phyloP scores from a whole-genome alignment of 1,284 basidiomycete genomes.

The Trametes polyzona region DNA sequence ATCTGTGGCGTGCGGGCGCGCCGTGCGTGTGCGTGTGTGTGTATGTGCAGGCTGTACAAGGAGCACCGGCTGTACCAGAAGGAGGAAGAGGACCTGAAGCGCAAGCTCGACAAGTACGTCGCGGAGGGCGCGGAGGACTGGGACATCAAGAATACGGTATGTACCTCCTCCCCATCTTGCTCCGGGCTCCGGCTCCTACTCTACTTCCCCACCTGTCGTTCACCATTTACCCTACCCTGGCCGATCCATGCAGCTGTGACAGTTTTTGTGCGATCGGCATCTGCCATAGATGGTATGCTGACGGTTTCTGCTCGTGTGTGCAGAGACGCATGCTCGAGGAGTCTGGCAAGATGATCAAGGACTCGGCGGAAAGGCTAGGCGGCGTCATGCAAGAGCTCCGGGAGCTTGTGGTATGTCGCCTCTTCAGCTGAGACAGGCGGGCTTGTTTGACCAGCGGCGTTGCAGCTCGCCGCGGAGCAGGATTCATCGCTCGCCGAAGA shows the following conservation, averaged over 20 bases:
- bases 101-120: constrained; percentile 65
- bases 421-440: not conserved
- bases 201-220: not conserved
- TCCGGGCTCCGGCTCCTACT: too few relatives aligned
- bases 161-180: constrained; percentile 39
- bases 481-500: constrained; percentile 51
- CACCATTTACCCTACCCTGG: not conserved
- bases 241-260: not conserved
- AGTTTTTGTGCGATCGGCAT: too few relatives aligned
- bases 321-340: constrained; percentile 80
- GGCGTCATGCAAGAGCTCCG: constrained; percentile 67
- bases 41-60: constrained; percentile 69
- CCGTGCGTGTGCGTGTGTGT: too few relatives aligned
- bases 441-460: not conserved
- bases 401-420: constrained; percentile 67
- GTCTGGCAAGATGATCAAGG: constrained; percentile 79
- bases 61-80: constrained; percentile 72
- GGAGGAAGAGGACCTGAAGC: constrained; percentile 65
- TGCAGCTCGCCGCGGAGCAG: constrained; percentile 53
- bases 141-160: constrained; percentile 81
- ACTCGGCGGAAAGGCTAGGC: constrained; percentile 64
- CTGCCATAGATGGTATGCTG: too few relatives aligned
- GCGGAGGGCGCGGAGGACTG: constrained; percentile 74
- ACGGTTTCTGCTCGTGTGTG: not conserved
- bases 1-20: too few relatives aligned